Evolutionary conservation across 179 eudicot genomes (phyloP).

Genomic region (Spergularia azorica): DNA sequence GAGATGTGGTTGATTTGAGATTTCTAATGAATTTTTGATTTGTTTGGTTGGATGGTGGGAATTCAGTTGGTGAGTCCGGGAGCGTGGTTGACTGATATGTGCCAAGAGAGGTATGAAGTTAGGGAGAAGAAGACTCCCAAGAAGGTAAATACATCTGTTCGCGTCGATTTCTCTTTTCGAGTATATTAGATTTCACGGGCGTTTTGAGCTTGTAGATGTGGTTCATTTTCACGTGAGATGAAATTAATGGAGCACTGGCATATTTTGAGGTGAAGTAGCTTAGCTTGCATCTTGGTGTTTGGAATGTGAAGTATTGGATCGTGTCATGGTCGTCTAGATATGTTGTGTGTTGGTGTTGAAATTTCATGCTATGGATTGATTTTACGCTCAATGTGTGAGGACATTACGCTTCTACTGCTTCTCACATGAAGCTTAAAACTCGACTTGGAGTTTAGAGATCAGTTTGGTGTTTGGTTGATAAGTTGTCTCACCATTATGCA

Average conservation of each 20-base stretch:
- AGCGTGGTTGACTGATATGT: conserved; percentile 82
- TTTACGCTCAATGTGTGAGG: too few species aligned
- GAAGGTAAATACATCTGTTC: conserved; percentile 48
- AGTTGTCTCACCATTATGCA: background rate
- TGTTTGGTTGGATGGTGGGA: background rate
- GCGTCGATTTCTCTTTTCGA: background rate
- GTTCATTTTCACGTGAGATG: background rate
- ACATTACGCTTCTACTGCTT: too few species aligned
- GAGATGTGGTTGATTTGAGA: conserved; percentile 16
- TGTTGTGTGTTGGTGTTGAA: too few species aligned
- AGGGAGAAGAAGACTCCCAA: conserved; percentile 89
- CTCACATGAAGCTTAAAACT: background rate
- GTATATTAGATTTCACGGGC: background rate
- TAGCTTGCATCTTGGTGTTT: background rate
- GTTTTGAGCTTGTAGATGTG: background rate
- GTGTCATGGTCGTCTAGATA: background rate
- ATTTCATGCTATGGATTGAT: too few species aligned
- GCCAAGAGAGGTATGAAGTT: conserved; percentile 95
- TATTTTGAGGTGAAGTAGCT: background rate
- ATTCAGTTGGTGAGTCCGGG: conserved; percentile 94
- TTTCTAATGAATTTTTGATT: background rate
- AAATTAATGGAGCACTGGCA: background rate
- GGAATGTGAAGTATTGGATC: background rate
- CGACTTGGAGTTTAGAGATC: background rate
- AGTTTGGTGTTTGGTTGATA: background rate